phyloP scores from a whole-genome alignment of 441 rosid species.

The California macrophylla region DNA sequence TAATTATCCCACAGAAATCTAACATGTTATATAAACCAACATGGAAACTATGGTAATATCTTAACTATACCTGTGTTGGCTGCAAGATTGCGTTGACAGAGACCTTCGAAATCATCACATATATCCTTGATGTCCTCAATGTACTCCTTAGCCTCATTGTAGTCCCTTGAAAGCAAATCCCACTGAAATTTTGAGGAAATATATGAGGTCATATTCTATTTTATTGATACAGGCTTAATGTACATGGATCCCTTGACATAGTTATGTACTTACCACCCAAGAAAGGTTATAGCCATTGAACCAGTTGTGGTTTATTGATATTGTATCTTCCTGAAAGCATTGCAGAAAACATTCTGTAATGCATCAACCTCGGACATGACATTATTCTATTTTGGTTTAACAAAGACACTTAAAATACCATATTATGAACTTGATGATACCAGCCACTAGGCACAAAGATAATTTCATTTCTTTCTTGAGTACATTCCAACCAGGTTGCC shows the following conservation, averaged over 20 bases:
- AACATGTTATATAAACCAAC: not conserved
- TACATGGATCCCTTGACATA: constrained; percentile 4
- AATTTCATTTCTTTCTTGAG: constrained; percentile 60
- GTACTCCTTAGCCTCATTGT: constrained; percentile 66
- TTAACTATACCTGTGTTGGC: constrained; percentile 64
- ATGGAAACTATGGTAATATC: not conserved
- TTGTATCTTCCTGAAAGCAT: constrained; percentile 70
- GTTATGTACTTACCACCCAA: constrained; percentile 62
- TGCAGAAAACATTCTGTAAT: not conserved
- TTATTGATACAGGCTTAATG: constrained; percentile 1
- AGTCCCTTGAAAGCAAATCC: constrained; percentile 72
- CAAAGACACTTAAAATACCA: constrained; percentile 31
- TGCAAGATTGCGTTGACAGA: constrained; percentile 89
- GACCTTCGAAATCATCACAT: constrained; percentile 77
- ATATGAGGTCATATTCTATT: constrained; percentile 1
- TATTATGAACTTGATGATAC: constrained; percentile 95
- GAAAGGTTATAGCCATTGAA: constrained; percentile 75
- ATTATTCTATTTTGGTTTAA: not conserved
- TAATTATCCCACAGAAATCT: not conserved
- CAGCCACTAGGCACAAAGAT: constrained; percentile 93
- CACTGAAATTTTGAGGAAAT: constrained; percentile 40
- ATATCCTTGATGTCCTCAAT: constrained; percentile 87
- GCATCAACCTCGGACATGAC: not conserved
- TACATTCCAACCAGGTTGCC: constrained; percentile 80
- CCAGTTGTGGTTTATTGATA: constrained; percentile 96